phyloP scores from a whole-genome alignment of 1,284 basidiomycete species.

The Pholiota adiposa region DNA sequence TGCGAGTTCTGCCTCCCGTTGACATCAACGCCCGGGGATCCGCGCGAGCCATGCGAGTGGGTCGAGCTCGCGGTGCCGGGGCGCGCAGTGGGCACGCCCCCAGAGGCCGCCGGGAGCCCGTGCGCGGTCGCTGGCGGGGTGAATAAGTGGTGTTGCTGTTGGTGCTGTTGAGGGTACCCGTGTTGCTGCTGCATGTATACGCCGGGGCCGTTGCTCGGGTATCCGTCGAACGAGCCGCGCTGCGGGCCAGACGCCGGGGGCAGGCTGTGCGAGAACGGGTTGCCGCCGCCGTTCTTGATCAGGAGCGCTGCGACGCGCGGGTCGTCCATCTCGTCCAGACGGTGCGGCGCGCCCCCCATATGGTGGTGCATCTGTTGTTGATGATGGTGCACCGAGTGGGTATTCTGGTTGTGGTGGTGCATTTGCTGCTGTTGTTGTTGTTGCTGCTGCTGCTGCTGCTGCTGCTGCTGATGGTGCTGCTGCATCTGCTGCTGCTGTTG shows the following conservation, averaged over 20 bases:
- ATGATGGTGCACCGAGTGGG: constrained; percentile 6
- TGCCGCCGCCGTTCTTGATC: constrained; percentile 11
- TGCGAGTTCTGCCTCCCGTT: neutral
- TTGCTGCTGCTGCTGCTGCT: constrained; percentile 3
- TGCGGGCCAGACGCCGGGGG: constrained; percentile 9
- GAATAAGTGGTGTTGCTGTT: constrained; percentile 14
- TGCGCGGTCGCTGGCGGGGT: constrained; percentile 25
- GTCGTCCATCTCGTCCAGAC: constrained; percentile 34
- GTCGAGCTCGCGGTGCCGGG: constrained; percentile 16
- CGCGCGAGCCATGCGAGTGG: constrained; percentile 15
- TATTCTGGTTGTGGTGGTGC: constrained; percentile 11
- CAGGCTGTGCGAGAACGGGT: constrained; percentile 29
- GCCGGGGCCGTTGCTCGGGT: neutral
- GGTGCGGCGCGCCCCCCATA: constrained; percentile 5
- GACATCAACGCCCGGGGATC: constrained; percentile 1
- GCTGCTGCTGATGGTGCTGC: constrained; percentile 13
- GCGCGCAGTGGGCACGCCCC: neutral
- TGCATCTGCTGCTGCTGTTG: too few species aligned
- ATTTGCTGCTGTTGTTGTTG: constrained; percentile 8
- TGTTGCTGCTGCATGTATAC: neutral
- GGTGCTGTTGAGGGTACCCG: neutral
- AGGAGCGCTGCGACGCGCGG: constrained; percentile 26
- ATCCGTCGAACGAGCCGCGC: neutral
- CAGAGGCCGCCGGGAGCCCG: constrained; percentile 11
- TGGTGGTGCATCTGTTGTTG: constrained; percentile 13